Evolutionary conservation across 1,139 yeast species (phyloP).

Genomic region (Taphrina sp.): DNA sequence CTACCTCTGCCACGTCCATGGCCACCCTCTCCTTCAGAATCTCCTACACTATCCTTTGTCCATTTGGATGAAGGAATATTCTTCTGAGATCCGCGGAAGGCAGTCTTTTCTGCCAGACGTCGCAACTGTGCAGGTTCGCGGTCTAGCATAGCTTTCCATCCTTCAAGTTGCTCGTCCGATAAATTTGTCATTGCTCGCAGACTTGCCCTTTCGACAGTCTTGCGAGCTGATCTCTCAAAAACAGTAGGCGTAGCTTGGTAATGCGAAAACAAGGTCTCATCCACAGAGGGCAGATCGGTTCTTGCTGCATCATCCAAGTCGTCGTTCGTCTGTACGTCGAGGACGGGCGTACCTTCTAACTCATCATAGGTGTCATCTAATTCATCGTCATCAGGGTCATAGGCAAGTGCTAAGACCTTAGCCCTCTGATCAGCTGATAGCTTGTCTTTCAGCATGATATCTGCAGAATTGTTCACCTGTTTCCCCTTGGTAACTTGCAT

Average conservation of each 20-base stretch:
- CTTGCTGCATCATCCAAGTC: conserved; percentile 35
- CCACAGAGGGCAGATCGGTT: conserved; percentile 47
- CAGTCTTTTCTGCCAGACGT: conserved; percentile 38
- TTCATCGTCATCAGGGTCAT: conserved; percentile 60
- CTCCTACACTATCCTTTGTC: neutral
- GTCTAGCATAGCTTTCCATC: conserved; percentile 79
- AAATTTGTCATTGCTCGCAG: conserved; percentile 55
- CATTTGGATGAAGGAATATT: conserved; percentile 5
- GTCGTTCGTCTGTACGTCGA: conserved; percentile 40
- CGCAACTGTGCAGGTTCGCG: conserved; percentile 51
- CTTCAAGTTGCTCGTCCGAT: conserved; percentile 90
- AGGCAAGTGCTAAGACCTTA: conserved; percentile 12
- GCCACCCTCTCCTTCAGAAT: neutral
- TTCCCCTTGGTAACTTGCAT: conserved; percentile 1
- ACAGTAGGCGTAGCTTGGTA: conserved; percentile 55
- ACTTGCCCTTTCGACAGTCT: conserved; percentile 53
- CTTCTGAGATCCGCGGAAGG: conserved; percentile 2
- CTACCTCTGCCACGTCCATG: neutral
- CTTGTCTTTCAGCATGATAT: conserved; percentile 15
- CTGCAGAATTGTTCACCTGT: conserved; percentile 8
- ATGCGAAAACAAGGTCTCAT: conserved; percentile 57
- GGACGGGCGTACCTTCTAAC: conserved; percentile 50
- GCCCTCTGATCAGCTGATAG: conserved; percentile 15
- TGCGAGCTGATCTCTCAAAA: conserved; percentile 56
- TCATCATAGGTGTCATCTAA: conserved; percentile 84